Conservation (phyloP, 1,284 basidiomycete genomes). For the Mycosarcoma mackinlayi region DNA sequence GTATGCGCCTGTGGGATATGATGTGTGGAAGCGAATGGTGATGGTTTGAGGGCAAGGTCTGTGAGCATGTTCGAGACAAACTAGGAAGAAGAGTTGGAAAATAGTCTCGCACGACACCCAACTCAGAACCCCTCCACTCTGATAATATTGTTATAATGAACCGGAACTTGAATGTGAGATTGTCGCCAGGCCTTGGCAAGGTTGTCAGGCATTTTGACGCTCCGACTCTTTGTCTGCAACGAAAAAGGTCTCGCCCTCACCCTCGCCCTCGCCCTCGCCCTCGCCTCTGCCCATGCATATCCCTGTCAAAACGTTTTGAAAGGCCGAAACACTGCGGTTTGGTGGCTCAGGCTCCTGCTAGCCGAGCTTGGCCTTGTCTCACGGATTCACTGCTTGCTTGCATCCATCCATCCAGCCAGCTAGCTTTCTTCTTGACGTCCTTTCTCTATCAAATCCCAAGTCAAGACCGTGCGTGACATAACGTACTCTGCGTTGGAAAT, state of each 20-base stretch:
- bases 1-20: background rate
- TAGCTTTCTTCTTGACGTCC: background rate
- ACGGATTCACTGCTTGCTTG: background rate
- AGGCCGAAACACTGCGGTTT: background rate
- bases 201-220: background rate
- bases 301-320: slow-evolving; percentile 2
- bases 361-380: background rate
- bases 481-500: too few species aligned
- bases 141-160: background rate
- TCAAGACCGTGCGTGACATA: too few species aligned
- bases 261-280: too few species aligned
- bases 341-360: background rate
- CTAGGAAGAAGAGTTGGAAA: too few species aligned
- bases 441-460: too few species aligned
- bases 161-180: background rate
- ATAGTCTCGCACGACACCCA: slow-evolving; percentile 39
- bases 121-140: slow-evolving; percentile 7
- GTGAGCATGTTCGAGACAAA: too few species aligned
- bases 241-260: background rate
- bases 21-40: background rate
- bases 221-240: background rate
- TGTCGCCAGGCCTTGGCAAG: too few species aligned
- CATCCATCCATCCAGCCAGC: background rate
- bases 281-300: too few species aligned
- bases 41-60: background rate